phyloP scores from a whole-genome alignment of 208 protist genomes.

The Acanthamoeba royreba region DNA sequence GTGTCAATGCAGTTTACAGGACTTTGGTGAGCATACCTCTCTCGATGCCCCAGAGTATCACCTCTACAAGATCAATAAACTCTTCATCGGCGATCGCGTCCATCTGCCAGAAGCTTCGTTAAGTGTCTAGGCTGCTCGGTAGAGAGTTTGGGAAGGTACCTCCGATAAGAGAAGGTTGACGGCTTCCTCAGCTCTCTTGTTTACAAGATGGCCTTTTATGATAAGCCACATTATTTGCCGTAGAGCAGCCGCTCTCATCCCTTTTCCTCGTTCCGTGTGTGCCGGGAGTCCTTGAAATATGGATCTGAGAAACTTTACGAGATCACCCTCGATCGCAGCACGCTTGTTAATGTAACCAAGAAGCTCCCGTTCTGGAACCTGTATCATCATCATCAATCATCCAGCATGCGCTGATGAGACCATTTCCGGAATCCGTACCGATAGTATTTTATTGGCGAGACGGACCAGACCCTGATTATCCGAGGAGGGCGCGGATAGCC shows the following conservation, averaged over 20 bases:
- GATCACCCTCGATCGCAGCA: not conserved
- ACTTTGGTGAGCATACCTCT: not conserved
- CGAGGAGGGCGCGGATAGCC: not conserved
- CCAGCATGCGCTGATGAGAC: not conserved
- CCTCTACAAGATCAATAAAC: not conserved
- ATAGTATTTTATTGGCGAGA: not conserved
- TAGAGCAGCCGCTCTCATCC: not conserved
- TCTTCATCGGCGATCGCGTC: conserved; percentile 3
- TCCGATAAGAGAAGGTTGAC: not conserved
- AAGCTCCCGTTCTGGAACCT: not conserved
- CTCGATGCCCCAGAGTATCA: conserved; percentile 14
- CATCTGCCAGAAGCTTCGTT: not conserved
- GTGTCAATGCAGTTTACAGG: not conserved
- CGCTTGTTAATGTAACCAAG: conserved; percentile 13
- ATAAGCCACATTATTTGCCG: conserved; percentile 15
- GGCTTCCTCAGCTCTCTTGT: conserved; percentile 5
- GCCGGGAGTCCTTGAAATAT: conserved; percentile 19
- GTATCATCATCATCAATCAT: not conserved
- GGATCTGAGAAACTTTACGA: not conserved
- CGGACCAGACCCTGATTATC: not conserved
- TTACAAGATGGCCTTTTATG: not conserved
- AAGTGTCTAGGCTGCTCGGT: not conserved
- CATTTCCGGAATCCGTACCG: not conserved
- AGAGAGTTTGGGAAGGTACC: not conserved
- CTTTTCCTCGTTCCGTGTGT: not conserved